Evolutionary conservation across 441 rosid genomes (phyloP), one percentile per base, ranked within the genome.

Genomic region (Aquilaria agallochum): DNA sequence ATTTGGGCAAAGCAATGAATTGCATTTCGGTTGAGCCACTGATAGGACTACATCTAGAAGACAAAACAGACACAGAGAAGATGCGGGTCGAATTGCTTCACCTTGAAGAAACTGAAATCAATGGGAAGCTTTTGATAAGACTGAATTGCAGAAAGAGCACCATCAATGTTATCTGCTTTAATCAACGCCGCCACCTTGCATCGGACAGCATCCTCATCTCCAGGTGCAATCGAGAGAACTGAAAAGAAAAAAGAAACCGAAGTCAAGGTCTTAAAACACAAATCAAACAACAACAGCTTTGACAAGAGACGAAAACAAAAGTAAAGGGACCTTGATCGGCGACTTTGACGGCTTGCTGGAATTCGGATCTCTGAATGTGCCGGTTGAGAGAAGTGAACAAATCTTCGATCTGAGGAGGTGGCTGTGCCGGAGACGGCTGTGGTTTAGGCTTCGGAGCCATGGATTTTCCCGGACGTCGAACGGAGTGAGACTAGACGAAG

Each of bases 161-260:
- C 81, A 44, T 85, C 93, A 62, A 87, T 69, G 33, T 75, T 72
- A 52, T 91, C 96, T 30, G 56, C 76, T 85, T 77, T 86, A 7
- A 94, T 78, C 69, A 94, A 60, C 36, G 94, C 87, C 72, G 86
- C 96, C n/a, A 89, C 83, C 72, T 94, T 89, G 78, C 99, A 91
- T 66, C 82, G 79, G 72, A 87, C 69, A 42, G 96, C 95, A 60
- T 94, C 99, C 76, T 84, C 97, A 52, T 89, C 93, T 57, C 74
- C 65, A 31, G 91, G 89, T 60, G 74, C 69, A 46, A 76, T 59
- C 6, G 83, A 72, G 15, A 88, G 73, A 56, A 88, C 96, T 88
- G 83, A 67, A 65, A 56, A 27, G 62, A 31, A 7, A 7, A 36
- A 36, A 36, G 6, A 7, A 36, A 7, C 42, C 42, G 6, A 3